A percentile compares a stretch with the other conserved stretches of the same genome.
Evolutionary conservation across 768 basidiomycete species (phyloP).

Genomic region (Leucosporidium scottii): DNA sequence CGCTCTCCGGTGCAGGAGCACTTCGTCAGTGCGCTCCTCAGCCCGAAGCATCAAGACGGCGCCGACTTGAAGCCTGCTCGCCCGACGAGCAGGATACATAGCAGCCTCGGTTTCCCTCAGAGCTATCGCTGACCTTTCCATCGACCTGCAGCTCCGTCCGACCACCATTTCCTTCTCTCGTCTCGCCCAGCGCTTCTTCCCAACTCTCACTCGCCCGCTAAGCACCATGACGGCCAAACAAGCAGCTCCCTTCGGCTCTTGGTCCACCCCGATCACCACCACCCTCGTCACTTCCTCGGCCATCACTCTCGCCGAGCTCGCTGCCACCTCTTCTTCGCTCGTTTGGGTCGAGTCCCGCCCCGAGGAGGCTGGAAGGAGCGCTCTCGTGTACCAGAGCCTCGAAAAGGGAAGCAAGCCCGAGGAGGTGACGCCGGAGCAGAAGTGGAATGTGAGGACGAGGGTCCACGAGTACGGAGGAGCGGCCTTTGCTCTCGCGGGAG

Average conservation of each 20-base stretch:
- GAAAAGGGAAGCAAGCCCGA: conserved; percentile 39
- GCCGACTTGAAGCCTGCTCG: neutral
- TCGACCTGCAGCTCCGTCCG: neutral
- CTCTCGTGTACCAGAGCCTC: conserved; percentile 50
- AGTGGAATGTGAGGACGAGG: conserved; percentile 49
- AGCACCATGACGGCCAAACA: conserved; percentile 3
- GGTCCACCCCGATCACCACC: conserved; percentile 55
- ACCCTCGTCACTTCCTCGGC: conserved; percentile 47
- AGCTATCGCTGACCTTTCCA: neutral
- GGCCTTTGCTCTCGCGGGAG: conserved; percentile 49
- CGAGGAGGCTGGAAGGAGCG: conserved; percentile 52
- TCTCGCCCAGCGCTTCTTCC: neutral
- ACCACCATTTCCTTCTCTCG: neutral
- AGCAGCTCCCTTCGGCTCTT: conserved; percentile 56
- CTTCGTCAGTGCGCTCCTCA: neutral
- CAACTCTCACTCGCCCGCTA: neutral
- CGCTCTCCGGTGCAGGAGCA: too few species aligned
- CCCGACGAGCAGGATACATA: neutral
- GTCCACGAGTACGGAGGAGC: conserved; percentile 71
- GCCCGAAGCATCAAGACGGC: neutral
- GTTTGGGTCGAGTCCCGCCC: conserved; percentile 60
- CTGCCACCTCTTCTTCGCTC: conserved; percentile 51
- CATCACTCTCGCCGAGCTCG: conserved; percentile 45
- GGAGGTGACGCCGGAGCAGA: conserved; percentile 52
- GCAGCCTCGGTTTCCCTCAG: neutral